Conservation (phyloP, 1,284 basidiomycete species). For the Trichosporon sp. region DNA sequence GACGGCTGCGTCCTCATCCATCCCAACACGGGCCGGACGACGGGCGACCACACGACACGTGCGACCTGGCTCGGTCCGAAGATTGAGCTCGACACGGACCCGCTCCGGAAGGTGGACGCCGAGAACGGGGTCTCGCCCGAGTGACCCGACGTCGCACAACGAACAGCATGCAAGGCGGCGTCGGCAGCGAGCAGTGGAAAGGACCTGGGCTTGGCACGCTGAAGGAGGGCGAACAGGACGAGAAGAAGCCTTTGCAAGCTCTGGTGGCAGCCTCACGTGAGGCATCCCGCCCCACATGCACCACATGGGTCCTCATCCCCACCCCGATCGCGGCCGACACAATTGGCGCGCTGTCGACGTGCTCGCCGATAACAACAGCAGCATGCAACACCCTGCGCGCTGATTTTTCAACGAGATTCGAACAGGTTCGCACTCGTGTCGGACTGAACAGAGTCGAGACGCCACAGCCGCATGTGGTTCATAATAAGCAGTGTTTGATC, state of each 20-base stretch:
- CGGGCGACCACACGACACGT: constrained; percentile 61
- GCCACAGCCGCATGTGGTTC: too few relatives aligned
- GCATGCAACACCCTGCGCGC: background rate
- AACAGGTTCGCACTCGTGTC: background rate
- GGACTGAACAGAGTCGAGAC: too few relatives aligned
- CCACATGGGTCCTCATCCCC: background rate
- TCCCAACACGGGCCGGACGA: constrained; percentile 61
- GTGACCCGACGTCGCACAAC: background rate
- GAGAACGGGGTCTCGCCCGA: background rate
- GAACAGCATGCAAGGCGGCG: background rate
- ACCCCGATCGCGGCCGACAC: background rate
- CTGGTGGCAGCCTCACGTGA: background rate
- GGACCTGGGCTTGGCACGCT: background rate
- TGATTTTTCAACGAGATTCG: background rate
- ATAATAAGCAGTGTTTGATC: too few relatives aligned
- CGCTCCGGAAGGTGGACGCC: constrained; percentile 16
- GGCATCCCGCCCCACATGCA: background rate
- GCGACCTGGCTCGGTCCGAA: constrained; percentile 65
- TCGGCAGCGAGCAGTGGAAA: background rate
- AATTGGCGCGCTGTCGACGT: background rate
- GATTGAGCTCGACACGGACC: constrained; percentile 56
- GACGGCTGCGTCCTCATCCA: constrained; percentile 64
- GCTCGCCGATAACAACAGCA: background rate
- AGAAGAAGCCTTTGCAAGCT: background rate
- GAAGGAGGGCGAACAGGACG: background rate